Conservation (phyloP, 202 grass and related monocot genomes). For the Zizania palustris region DNA sequence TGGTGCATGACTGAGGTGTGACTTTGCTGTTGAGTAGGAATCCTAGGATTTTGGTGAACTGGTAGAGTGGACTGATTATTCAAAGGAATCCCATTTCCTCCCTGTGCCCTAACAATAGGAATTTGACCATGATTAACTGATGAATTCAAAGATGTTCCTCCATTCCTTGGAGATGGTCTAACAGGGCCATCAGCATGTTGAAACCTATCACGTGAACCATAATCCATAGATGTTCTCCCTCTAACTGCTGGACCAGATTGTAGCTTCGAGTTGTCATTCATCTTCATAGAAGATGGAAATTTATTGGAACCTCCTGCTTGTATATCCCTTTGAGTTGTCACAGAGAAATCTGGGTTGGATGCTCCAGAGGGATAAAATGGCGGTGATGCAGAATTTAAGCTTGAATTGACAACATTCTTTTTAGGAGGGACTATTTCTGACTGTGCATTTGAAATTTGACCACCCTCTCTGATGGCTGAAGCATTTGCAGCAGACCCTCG, state of each 20-base stretch:
- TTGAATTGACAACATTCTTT: conserved; percentile 76
- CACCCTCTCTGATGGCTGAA: conserved; percentile 43
- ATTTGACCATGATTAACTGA: conserved; percentile 49
- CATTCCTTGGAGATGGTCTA: conserved; percentile 40
- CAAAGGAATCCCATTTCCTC: conserved; percentile 39
- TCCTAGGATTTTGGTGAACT: conserved; percentile 53
- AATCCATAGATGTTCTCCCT: conserved; percentile 50
- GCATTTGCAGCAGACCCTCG: conserved; percentile 49
- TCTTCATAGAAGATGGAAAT: conserved; percentile 48
- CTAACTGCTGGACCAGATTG: conserved; percentile 55
- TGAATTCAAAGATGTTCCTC: conserved; percentile 35
- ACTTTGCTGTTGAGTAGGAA: conserved; percentile 58
- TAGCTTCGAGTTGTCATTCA: conserved; percentile 48
- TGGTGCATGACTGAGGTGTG: conserved; percentile 45
- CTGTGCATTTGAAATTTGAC: conserved; percentile 52
- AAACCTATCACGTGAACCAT: conserved; percentile 53
- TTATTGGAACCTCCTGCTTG: conserved; percentile 62
- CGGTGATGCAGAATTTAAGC: conserved; percentile 84
- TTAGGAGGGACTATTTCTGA: conserved; percentile 50
- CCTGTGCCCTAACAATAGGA: conserved; percentile 40
- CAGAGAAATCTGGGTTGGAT: conserved; percentile 64
- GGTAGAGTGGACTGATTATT: conserved; percentile 46
- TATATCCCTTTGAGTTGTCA: conserved; percentile 47
- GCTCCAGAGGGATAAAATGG: conserved; percentile 93
- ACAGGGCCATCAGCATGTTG: conserved; percentile 50